A percentile compares a stretch with the other conserved stretches of the same genome.
phyloP scores from a whole-genome alignment of 805 yeast genomes.

The Yamadazyma sp. region DNA sequence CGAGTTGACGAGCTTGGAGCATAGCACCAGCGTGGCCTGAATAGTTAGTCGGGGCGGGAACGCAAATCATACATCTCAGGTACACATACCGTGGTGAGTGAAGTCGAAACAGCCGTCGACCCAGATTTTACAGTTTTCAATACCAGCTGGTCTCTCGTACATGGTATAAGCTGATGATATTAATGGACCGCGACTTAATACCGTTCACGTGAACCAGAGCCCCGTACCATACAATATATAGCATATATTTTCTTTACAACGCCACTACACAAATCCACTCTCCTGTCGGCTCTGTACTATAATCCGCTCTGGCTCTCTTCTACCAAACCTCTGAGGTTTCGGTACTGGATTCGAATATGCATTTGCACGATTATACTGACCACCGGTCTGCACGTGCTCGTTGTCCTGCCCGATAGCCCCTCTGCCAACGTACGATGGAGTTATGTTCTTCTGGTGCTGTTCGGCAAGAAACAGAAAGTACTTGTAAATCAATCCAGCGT shows the following conservation, averaged over 20 bases:
- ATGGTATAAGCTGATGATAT: constrained; percentile 16
- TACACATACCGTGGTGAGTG: constrained; percentile 83
- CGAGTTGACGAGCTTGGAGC: constrained; percentile 85
- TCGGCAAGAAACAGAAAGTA: constrained; percentile 21
- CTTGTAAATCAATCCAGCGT: constrained; percentile 74
- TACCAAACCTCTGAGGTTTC: constrained; percentile 2
- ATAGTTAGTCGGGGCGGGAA: no score
- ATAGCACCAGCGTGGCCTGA: constrained; percentile 89
- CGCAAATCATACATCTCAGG: background rate
- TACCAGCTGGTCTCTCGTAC: constrained; percentile 44
- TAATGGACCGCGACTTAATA: background rate
- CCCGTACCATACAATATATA: no score
- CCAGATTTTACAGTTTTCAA: constrained; percentile 67
- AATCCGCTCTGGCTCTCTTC: constrained; percentile 6
- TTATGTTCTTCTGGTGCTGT: constrained; percentile 20
- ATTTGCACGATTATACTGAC: background rate
- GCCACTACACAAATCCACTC: constrained; percentile 18
- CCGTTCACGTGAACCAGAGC: constrained; percentile 1
- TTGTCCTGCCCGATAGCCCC: constrained; percentile 13
- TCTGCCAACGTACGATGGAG: constrained; percentile 22
- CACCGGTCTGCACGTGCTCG: background rate
- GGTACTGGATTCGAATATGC: constrained; percentile 10
- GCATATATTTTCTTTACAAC: background rate
- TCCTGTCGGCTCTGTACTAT: constrained; percentile 19
- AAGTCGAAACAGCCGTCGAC: constrained; percentile 98